A percentile compares a stretch with the other conserved stretches of the same genome.
phyloP scores from a whole-genome alignment of 2,329 filamentous ascomycete genomes.

The Fusarium temperatum region DNA sequence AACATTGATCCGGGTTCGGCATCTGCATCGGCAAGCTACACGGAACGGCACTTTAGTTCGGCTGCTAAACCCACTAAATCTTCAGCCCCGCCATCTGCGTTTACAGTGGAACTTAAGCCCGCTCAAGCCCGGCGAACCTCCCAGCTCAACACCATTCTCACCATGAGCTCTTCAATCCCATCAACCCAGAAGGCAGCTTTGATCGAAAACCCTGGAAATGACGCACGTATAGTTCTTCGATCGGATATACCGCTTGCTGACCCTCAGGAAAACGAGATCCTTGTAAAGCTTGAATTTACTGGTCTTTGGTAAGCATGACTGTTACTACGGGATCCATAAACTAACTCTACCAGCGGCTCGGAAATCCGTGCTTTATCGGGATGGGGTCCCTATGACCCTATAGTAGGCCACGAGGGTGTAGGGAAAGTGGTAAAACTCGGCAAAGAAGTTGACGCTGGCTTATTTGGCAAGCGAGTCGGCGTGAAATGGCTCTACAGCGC shows the following conservation, averaged over 20 bases:
- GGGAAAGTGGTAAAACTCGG: slow-evolving; percentile 46
- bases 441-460: slow-evolving; percentile 22
- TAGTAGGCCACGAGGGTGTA: slow-evolving; percentile 47
- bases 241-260: neutral
- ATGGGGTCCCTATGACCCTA: slow-evolving; percentile 39
- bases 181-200: slow-evolving; percentile 23
- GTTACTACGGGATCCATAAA: accelerated
- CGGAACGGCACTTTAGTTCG: slow-evolving; percentile 12
- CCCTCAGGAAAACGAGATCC: slow-evolving; percentile 3
- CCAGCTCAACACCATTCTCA: neutral
- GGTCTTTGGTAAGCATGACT: slow-evolving; percentile 26
- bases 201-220: slow-evolving; percentile 22
- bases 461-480: slow-evolving; percentile 51
- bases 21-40: slow-evolving; percentile 5
- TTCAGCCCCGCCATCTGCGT: neutral
- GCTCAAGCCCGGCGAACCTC: neutral
- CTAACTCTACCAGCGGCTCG: slow-evolving; percentile 38
- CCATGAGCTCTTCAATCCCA: slow-evolving; percentile 4
- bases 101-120: neutral
- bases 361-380: slow-evolving; percentile 44
- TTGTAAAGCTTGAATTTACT: slow-evolving; percentile 31
- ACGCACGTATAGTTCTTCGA: neutral
- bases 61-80: neutral
- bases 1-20: neutral
- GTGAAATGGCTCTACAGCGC: slow-evolving; percentile 57